Base-by-base conservation (phyloP, 2,329 filamentous ascomycete species). In the Paraphoma sp. region DNA sequence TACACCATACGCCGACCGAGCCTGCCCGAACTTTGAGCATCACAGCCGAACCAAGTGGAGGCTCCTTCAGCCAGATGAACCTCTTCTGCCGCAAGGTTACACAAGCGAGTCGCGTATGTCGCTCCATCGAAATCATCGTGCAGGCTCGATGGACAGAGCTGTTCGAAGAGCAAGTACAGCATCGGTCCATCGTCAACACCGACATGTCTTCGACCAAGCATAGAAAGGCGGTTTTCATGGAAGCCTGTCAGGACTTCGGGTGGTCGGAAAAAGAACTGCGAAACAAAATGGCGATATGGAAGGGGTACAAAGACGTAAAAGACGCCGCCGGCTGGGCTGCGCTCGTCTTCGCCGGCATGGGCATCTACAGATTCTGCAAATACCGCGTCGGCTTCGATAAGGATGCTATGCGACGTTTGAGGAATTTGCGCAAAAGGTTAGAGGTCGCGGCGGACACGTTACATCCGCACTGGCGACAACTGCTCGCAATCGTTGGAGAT, bases 281-380 rank as follows among this genome's bases (percentile, higher is more conserved):
- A 11, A 86, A 86, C 60, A 80, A 80, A 52, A 72, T 72, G 69
- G 80, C 78, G 1, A 79, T 86, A 53, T 86, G 84, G 84, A 80
- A 83, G 50, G 84, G 84, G 10, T 87, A 86, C 67, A 81, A 84
- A 59, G 83, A 86, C 65, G 85, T 87, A 62, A 83, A 85, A 69
- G 81, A 84, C 48, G 78, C 80, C 16, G 84, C 82, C 3, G 84
- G 84, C 3, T 86, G 83, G 83, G 80, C 79, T 2, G 78, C 82
- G 10, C 76, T 87, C 3, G 80, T 86, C 1, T 86, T 87, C 60
- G 81, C 84, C 4, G 83, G 84, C 33, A 83, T 83, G 73, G 84
- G 84, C 1, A 80, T 87, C 12, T 86, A 86, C 68, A 79, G 84
- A 7, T 84, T 86, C 68, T 86, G 84, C 80, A 87, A 87, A 65